phyloP scores from a whole-genome alignment of 129 eudicot genomes.

The Sambucus nigra region DNA sequence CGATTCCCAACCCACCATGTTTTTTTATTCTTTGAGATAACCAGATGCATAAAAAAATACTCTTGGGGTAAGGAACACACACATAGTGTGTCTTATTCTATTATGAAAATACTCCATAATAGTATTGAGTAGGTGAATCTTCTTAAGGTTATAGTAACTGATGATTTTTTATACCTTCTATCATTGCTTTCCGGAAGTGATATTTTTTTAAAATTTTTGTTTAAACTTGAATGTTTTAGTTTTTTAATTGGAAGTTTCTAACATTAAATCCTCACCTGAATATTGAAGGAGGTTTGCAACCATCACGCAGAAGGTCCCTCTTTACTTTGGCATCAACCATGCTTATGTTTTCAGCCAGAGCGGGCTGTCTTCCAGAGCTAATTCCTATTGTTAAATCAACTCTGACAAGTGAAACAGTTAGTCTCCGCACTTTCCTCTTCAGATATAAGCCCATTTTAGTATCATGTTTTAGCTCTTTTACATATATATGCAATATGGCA shows the following conservation, averaged over 20 bases:
- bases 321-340: conserved; percentile 62
- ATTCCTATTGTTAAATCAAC: conserved; percentile 52
- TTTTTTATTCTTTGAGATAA: too few relatives aligned
- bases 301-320: conserved; percentile 66
- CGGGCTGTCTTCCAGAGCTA: conserved; percentile 50
- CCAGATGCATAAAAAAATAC: too few relatives aligned
- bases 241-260: not conserved
- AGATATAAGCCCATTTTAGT: not conserved
- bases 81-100: too few relatives aligned
- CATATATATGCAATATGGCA: too few relatives aligned
- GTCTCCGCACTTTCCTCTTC: conserved; percentile 13
- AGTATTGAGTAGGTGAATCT: too few relatives aligned
- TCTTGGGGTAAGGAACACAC: too few relatives aligned
- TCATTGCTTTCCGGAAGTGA: conserved; percentile 4
- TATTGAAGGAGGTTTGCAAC: conserved; percentile 48
- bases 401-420: conserved; percentile 47
- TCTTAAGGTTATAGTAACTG: too few relatives aligned
- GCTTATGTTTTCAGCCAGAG: conserved; percentile 58
- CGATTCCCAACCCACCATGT: too few relatives aligned
- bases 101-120: too few relatives aligned
- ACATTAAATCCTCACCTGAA: not conserved
- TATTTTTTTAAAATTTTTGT: not conserved
- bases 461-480: too few relatives aligned
- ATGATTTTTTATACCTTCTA: not conserved
- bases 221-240: not conserved